Percentiles rank a stretch among this genome's conserved stretches.
phyloP scores from a whole-genome alignment of 805 yeast species.

The Teunomyces panamensis region DNA sequence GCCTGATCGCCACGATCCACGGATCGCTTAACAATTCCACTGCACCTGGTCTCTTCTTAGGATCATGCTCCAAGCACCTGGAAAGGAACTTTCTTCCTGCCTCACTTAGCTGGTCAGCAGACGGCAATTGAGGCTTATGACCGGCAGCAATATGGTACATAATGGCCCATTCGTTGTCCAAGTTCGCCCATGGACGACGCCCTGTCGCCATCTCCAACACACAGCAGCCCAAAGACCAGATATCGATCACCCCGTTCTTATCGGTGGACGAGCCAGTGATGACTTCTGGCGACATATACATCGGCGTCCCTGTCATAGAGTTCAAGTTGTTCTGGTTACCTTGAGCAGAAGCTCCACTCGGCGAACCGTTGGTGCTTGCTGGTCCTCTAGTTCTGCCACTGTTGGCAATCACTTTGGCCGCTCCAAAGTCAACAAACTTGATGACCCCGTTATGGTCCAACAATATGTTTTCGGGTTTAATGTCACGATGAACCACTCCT shows the following conservation, averaged over 20 bases:
- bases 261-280: conserved; percentile 72
- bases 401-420: conserved; percentile 84
- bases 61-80: conserved; percentile 79
- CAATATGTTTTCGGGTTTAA: conserved; percentile 91
- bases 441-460: conserved; percentile 90
- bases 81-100: conserved; percentile 70
- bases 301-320: conserved; percentile 88
- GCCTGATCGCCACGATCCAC: conserved; percentile 76
- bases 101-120: conserved; percentile 69
- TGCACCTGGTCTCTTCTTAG: conserved; percentile 76
- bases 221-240: conserved; percentile 97
- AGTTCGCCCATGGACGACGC: conserved; percentile 90
- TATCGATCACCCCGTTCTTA: conserved; percentile 68
- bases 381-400: conserved; percentile 44
- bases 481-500: conserved; percentile 95
- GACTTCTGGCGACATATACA: conserved; percentile 98
- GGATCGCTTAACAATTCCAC: conserved; percentile 83
- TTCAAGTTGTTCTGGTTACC: conserved; percentile 25
- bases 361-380: not conserved
- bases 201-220: conserved; percentile 97
- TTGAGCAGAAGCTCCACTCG: not conserved
- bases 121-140: conserved; percentile 82
- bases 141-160: conserved; percentile 99
- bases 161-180: conserved; percentile 97
- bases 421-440: conserved; percentile 96